Percentiles rank a stretch among this genome's conserved stretches.
Evolutionary conservation across 176 grass and related monocot genomes (phyloP).

Genomic region (Carex cristatella): DNA sequence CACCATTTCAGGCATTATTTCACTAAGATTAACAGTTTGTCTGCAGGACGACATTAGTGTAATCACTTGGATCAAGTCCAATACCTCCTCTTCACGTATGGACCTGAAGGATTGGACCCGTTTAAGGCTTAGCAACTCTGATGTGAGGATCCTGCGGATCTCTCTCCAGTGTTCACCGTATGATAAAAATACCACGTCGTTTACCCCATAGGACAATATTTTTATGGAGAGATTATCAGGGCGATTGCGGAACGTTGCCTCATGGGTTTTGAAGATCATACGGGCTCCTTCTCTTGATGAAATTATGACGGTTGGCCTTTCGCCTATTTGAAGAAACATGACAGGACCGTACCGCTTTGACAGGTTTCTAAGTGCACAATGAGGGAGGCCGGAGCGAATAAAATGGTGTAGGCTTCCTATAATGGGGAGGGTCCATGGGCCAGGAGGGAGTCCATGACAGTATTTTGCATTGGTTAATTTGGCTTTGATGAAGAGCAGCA

Average conservation of each 20-base stretch:
- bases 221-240: background rate
- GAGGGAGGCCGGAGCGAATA: background rate
- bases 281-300: slow-evolving; percentile 3
- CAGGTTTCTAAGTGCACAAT: slow-evolving; percentile 16
- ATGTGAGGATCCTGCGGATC: background rate
- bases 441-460: background rate
- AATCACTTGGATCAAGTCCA: background rate
- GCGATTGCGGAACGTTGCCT: slow-evolving; percentile 9
- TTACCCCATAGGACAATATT: background rate
- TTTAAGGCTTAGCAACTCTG: background rate
- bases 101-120: slow-evolving; percentile 21
- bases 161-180: background rate
- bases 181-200: background rate
- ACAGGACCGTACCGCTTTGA: slow-evolving; percentile 9
- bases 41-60: background rate
- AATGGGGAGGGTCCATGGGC: slow-evolving; percentile 24
- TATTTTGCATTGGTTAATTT: background rate
- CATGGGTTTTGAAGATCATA: slow-evolving; percentile 20
- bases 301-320: slow-evolving; percentile 15
- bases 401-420: slow-evolving; percentile 29
- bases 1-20: background rate
- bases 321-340: slow-evolving; percentile 33
- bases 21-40: slow-evolving; percentile 13
- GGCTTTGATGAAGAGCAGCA: no score
- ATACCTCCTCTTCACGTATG: slow-evolving; percentile 11